Percentiles rank a stretch among this genome's conserved stretches.
Evolutionary conservation across 225 moss, liverwort and hornwort species (phyloP).

Genomic region (Sphagnum contortum): DNA sequence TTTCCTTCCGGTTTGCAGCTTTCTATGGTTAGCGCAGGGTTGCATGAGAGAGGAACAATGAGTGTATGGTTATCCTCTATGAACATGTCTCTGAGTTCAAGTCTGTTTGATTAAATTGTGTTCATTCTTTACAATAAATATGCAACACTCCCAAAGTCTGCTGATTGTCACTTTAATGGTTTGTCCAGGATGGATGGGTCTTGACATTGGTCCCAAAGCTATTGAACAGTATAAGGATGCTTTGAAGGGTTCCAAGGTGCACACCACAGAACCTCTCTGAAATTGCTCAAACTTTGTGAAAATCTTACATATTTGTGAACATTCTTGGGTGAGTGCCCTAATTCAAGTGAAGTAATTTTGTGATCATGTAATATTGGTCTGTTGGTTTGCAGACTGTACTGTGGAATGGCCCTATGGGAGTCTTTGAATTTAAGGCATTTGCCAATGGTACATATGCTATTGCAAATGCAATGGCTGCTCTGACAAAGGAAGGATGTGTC

Average conservation of each 20-base stretch:
- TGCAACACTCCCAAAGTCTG: no score
- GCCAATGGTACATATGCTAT: slow-evolving; percentile 41
- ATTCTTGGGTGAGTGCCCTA: not conserved
- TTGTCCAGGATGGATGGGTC: slow-evolving; percentile 71
- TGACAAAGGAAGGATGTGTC: slow-evolving; percentile 70
- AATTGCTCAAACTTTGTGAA: not conserved
- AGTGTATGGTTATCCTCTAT: not conserved
- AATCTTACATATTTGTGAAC: not conserved
- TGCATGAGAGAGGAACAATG: not conserved
- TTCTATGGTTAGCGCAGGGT: not conserved
- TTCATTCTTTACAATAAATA: not conserved
- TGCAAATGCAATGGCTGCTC: slow-evolving; percentile 55
- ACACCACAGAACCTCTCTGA: not conserved
- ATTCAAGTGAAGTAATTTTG: not conserved
- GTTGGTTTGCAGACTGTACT: slow-evolving; percentile 56
- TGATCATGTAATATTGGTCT: not conserved
- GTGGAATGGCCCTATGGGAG: slow-evolving; percentile 98
- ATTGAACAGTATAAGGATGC: slow-evolving; percentile 68
- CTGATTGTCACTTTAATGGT: not conserved
- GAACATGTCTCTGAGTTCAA: not conserved
- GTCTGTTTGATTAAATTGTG: not conserved
- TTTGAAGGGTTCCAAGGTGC: slow-evolving; percentile 73
- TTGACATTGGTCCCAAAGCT: slow-evolving; percentile 91
- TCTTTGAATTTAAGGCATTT: slow-evolving; percentile 81
- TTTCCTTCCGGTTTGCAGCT: not conserved